Percentiles rank a stretch among this genome's conserved stretches.
These are phyloP conservation scores for Umbellularia californica DNA, from an alignment of 164 flowering plant species.

Conservation along the genomic window DNA sequence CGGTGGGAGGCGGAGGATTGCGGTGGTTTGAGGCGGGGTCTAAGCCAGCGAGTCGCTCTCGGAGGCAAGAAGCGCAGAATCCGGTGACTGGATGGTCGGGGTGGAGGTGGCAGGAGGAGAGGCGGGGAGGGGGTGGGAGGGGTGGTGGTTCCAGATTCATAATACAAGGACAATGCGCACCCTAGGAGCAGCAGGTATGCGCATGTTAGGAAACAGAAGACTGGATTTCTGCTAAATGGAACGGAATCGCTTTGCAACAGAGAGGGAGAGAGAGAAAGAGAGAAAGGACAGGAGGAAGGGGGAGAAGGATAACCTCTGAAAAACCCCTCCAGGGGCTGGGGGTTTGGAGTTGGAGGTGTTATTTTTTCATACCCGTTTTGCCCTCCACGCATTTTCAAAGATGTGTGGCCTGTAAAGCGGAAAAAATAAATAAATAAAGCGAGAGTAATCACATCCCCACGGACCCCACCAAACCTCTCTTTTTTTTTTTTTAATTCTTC, in stretches of 20 bases:
- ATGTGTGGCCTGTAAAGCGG: conserved; percentile 17
- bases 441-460: conserved; percentile 14
- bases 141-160: conserved; percentile 28
- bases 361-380: background rate
- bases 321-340: conserved; percentile 9
- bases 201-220: conserved; percentile 10
- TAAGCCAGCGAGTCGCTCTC: conserved; percentile 74
- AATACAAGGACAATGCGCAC: conserved; percentile 13
- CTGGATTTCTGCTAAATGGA: background rate
- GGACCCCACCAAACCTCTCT: background rate
- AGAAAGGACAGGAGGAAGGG: conserved; percentile 2
- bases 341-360: too few species aligned
- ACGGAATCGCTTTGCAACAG: background rate
- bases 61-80: conserved; percentile 79
- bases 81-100: conserved; percentile 67
- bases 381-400: conserved; percentile 23
- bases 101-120: conserved; percentile 57
- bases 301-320: conserved; percentile 17
- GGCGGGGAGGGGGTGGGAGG: conserved; percentile 27
- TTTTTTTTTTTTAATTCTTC: too few species aligned
- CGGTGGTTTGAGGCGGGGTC: conserved; percentile 35
- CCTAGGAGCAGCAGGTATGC: conserved; percentile 3
- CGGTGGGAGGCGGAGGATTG: conserved; percentile 10
- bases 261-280: conserved; percentile 6
- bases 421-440: conserved; percentile 12